These are phyloP conservation scores for Poronia punctata DNA, from an alignment of 495 filamentous ascomycete species.

Conservation along the genomic window DNA sequence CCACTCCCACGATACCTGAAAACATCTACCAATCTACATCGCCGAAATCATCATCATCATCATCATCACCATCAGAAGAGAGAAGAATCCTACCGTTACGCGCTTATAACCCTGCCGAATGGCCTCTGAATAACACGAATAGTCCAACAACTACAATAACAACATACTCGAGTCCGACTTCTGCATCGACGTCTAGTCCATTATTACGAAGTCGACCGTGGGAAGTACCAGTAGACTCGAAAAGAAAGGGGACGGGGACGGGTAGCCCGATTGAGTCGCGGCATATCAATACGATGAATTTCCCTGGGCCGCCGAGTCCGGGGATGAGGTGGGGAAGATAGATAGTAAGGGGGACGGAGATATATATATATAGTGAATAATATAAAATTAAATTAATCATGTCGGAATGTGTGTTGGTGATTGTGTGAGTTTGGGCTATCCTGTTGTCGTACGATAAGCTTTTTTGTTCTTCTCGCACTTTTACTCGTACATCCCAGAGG, in stretches of 20 bases:
- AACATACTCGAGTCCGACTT: conserved; percentile 26
- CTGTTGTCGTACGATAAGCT: too few species aligned
- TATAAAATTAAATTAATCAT: too few species aligned
- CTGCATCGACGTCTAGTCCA: conserved; percentile 28
- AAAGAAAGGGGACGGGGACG: conserved; percentile 19
- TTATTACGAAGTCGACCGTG: conserved; percentile 23
- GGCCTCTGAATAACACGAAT: too few species aligned
- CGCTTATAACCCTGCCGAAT: conserved; percentile 36
- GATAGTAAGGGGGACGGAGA: too few species aligned
- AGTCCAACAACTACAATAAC: too few species aligned
- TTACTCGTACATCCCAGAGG: too few species aligned
- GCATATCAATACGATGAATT: conserved; percentile 23
- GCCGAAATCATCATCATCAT: conserved; percentile 19
- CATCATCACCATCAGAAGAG: conserved; percentile 26
- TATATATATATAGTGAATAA: too few species aligned
- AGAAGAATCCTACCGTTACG: conserved; percentile 28
- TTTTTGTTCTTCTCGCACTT: too few species aligned
- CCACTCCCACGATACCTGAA: conserved; percentile 21
- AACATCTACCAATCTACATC: conserved; percentile 29
- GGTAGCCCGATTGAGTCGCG: conserved; percentile 24
- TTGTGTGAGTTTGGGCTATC: too few species aligned
- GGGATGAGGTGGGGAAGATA: conserved; percentile 2
- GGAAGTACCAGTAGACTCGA: conserved; percentile 8
- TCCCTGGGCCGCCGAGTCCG: conserved; percentile 20
- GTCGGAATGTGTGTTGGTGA: too few species aligned